Evolutionary conservation across 176 grass and related monocot genomes (phyloP), one percentile per base, ranked within the genome.

Genomic region (Zizania latifolia): DNA sequence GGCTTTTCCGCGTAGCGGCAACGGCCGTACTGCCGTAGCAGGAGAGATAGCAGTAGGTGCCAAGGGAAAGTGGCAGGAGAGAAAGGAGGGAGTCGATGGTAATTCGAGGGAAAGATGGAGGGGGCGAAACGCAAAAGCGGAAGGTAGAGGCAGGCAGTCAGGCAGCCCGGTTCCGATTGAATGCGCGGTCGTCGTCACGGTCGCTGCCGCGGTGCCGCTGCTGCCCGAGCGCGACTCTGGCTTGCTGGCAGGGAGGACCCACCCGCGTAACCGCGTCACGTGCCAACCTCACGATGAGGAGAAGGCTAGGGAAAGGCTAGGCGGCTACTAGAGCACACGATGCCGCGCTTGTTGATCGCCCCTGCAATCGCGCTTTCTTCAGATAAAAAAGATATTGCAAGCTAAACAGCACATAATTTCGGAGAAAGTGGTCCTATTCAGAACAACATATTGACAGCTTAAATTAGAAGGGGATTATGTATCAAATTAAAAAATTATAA

Each of bases 131-230:
- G 70, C 6, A 38, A 72, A 72, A 54, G 45, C 22, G 45, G 68
- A 12, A 43, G 40, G 40, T 6, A 43, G 8, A 6, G 8, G 40
- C 40, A 43, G 40, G n/a, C n/a, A n/a, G n/a, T n/a, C n/a, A n/a
- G n/a, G n/a, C n/a, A n/a, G n/a, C n/a, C n/a, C n/a, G n/a, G n/a
- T n/a, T n/a, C n/a, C 36, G 14, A 75, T 75, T 75, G 24, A 75
- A 75, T 75, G 72, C 55, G 55, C 72, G 72, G 71, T 74, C 54
- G 71, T 74, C 71, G 53, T 39, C 53, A 40, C 71, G 71, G 72
- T 75, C 72, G 72, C 55, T 75, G 55, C 36, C 54, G 26, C 36
- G n/a, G n/a, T n/a, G n/a, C n/a, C n/a, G n/a, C n/a, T n/a, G n/a
- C n/a, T n/a, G n/a, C 70, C 21, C 14, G 33, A 4, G 63, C 66